These are phyloP conservation scores for Scheffersomyces parashehatae DNA, from an alignment of 1,139 yeast genomes.

Conservation along the genomic window DNA sequence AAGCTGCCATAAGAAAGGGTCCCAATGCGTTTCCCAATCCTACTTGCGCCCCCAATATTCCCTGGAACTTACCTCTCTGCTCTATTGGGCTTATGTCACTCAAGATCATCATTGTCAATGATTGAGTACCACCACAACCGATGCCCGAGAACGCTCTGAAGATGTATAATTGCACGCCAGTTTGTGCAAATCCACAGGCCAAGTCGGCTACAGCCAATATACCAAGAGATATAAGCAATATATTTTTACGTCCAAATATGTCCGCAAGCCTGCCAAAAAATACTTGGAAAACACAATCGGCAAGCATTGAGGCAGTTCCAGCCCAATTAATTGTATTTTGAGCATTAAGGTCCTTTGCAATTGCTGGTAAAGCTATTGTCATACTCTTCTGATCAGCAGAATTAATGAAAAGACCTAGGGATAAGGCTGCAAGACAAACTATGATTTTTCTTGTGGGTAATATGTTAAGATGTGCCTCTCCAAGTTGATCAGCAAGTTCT, in stretches of 20 bases:
- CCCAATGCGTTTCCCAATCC: constrained; percentile 22
- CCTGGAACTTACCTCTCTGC: constrained; percentile 23
- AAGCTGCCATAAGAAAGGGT: constrained; percentile 22
- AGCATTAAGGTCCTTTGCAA: constrained; percentile 37
- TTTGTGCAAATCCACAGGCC: constrained; percentile 19
- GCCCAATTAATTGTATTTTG: constrained; percentile 50
- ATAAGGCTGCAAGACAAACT: constrained; percentile 25
- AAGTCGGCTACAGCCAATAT: constrained; percentile 17
- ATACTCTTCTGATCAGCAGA: constrained; percentile 49
- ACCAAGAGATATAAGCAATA: constrained; percentile 14
- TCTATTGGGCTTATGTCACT: constrained; percentile 22
- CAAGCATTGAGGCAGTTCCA: constrained; percentile 49
- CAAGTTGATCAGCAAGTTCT: constrained; percentile 20
- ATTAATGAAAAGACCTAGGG: constrained; percentile 23
- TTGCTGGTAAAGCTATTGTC: constrained; percentile 37
- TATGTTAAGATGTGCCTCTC: constrained; percentile 30
- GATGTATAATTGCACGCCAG: constrained; percentile 19
- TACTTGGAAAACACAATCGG: constrained; percentile 47
- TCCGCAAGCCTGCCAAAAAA: constrained; percentile 41
- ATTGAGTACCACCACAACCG: constrained; percentile 21
- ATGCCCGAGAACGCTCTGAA: constrained; percentile 22
- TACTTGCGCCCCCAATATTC: constrained; percentile 20
- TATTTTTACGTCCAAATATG: constrained; percentile 22
- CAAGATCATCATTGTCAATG: constrained; percentile 21
- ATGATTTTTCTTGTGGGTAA: constrained; percentile 25